These are phyloP conservation scores for Omphalea diandra DNA, from an alignment of 441 rosid genomes.

Conservation along the genomic window DNA sequence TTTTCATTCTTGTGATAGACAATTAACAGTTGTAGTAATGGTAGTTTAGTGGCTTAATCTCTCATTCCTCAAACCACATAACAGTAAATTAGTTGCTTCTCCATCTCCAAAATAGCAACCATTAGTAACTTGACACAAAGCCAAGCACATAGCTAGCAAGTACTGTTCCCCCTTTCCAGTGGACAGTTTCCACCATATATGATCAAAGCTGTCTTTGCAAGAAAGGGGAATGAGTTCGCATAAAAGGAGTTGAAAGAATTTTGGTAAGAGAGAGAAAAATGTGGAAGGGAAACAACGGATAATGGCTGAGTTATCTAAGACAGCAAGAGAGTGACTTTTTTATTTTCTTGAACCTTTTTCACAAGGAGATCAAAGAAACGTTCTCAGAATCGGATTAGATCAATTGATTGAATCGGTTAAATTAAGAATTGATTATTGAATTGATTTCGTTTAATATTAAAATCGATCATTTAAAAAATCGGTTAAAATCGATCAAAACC, in stretches of 20 bases:
- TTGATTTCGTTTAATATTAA: too few species aligned
- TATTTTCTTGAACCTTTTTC: slow-evolving; percentile 12
- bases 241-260: too few species aligned
- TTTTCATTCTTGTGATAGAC: not conserved
- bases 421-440: too few species aligned
- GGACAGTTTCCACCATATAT: not conserved
- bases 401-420: too few species aligned
- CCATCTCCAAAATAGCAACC: not conserved
- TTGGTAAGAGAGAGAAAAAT: not conserved
- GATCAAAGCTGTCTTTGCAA: not conserved
- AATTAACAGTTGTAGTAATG: not conserved
- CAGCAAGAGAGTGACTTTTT: slow-evolving; percentile 5
- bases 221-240: not conserved
- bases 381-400: too few species aligned
- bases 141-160: not conserved
- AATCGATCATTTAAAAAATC: too few species aligned
- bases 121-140: not conserved
- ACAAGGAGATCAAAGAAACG: too few species aligned
- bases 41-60: not conserved
- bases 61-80: slow-evolving; percentile 6
- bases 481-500: too few species aligned
- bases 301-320: not conserved
- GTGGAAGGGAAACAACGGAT: not conserved
- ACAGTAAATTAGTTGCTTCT: slow-evolving; percentile 9
- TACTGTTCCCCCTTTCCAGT: not conserved